Percentiles rank a stretch among this genome's conserved stretches.
Evolutionary conservation across 148 eudicot species (phyloP).

Genomic region (Pouteria glomerata): DNA sequence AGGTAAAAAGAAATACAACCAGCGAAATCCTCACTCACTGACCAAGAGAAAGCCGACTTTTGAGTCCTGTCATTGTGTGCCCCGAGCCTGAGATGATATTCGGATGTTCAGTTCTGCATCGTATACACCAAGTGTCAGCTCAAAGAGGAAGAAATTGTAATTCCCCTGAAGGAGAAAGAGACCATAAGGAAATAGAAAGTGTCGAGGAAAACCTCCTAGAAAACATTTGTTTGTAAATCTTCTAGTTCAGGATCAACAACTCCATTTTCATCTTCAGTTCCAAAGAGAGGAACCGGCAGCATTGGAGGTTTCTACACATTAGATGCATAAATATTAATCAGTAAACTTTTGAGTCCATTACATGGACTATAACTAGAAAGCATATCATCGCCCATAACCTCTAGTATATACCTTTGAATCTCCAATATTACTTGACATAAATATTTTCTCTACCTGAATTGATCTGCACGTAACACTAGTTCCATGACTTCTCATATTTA

Average conservation of each 20-base stretch:
- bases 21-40: neutral
- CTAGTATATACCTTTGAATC: too few relatives aligned
- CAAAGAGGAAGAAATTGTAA: neutral
- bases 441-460: too few relatives aligned
- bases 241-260: constrained; percentile 56
- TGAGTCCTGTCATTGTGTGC: neutral
- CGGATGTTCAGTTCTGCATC: neutral
- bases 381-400: too few relatives aligned
- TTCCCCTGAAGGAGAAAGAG: neutral
- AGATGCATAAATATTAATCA: neutral
- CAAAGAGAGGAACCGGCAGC: constrained; percentile 55
- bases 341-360: neutral
- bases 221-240: constrained; percentile 79
- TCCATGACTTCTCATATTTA: too few relatives aligned
- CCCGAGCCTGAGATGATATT: neutral
- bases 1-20: neutral
- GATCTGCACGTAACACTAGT: too few relatives aligned
- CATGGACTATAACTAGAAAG: too few relatives aligned
- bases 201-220: constrained; percentile 34
- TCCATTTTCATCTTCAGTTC: constrained; percentile 40
- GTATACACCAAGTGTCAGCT: neutral
- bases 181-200: neutral
- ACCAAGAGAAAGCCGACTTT: neutral
- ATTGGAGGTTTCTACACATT: constrained; percentile 64
- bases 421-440: neutral